Evolutionary conservation across 2,329 filamentous ascomycete genomes (phyloP), one percentile per base, ranked within the genome.

Genomic region (Fusarium nurragi): DNA sequence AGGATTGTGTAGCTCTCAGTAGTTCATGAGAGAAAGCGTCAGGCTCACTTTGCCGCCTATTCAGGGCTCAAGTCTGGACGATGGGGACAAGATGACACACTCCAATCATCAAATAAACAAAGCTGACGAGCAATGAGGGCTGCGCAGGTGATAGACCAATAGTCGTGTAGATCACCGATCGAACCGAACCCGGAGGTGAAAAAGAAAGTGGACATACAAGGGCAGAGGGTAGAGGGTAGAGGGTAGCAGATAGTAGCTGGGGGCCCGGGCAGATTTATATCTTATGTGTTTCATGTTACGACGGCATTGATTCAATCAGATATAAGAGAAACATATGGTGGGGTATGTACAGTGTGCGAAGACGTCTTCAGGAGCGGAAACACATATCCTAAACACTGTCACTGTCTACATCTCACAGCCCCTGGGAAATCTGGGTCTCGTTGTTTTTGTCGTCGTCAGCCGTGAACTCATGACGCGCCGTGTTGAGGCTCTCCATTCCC

Each of bases 391-490:
- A n/a, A 19, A 32, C 32, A 18, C 32, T 30, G n/a, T 37, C 40
- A 54, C 48, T 60, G 52, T 64, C 54, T 26, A 37, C 37, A 5
- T 11, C 18, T 18, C 47, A 16, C 32, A 14, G 26, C 34, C 52
- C 40, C 14, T 44, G 19, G 23, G 39, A 64, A 65, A 32, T 65
- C 46, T 44, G 45, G 44, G 45, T 28, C 49, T 18, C 18, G 25
- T 51, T 51, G 53, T 46, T 43, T 32, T 46, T 49, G 41, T 41
- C 46, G 62, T 65, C 58, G 48, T 64, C 58, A 67, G 62, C 63
- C 22, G 44, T 65, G 50, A 52, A 34, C 55, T 63, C 62, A 40
- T 50, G 39, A 61, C 18, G 37, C 41, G 14, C 46, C 25, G 55
- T 46, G 51, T 58, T 48, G 22, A 26, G 21, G 26, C 19, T 34